A percentile compares a stretch with the other conserved stretches of the same genome.
Evolutionary conservation across 2,329 filamentous ascomycete genomes (phyloP).

Genomic region (Triangularia setosa): DNA sequence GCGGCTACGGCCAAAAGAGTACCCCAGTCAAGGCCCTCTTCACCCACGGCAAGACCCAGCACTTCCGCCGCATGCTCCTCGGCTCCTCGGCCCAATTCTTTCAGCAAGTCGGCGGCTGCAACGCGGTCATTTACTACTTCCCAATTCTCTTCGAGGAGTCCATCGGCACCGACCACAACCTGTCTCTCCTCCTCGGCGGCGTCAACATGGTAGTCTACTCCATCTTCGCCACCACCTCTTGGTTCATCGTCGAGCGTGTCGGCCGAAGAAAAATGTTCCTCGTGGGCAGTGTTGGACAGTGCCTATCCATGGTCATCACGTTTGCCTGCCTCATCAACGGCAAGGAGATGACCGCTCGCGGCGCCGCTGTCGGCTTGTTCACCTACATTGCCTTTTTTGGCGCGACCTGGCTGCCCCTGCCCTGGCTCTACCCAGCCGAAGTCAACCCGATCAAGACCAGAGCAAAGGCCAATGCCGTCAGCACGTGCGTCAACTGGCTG

Average conservation of each 20-base stretch:
- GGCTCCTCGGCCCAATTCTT: constrained; percentile 57
- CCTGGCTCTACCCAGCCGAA: constrained; percentile 60
- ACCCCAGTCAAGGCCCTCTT: constrained; percentile 52
- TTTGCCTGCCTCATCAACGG: constrained; percentile 35
- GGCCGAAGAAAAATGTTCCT: constrained; percentile 61
- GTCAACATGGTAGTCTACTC: constrained; percentile 58
- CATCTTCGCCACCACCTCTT: constrained; percentile 55
- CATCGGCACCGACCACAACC: constrained; percentile 40
- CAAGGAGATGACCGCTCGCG: constrained; percentile 30
- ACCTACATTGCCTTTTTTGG: constrained; percentile 60
- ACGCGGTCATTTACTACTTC: constrained; percentile 59
- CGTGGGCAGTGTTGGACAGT: constrained; percentile 59
- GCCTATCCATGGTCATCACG: constrained; percentile 55
- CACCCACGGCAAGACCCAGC: constrained; percentile 61
- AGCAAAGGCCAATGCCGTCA: constrained; percentile 60
- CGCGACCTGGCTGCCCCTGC: constrained; percentile 52
- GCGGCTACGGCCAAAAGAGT: constrained; percentile 41
- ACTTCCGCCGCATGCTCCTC: constrained; percentile 61
- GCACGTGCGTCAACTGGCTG: constrained; percentile 58
- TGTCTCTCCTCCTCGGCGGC: constrained; percentile 51
- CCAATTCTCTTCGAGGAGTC: constrained; percentile 52
- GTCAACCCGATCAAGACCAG: constrained; percentile 57
- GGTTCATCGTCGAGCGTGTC: constrained; percentile 46
- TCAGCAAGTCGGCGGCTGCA: constrained; percentile 59
- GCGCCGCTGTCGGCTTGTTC: constrained; percentile 51